Evolutionary conservation across 23 red algal genomes (phyloP).

Genomic region (Gracilaria domingensis): DNA sequence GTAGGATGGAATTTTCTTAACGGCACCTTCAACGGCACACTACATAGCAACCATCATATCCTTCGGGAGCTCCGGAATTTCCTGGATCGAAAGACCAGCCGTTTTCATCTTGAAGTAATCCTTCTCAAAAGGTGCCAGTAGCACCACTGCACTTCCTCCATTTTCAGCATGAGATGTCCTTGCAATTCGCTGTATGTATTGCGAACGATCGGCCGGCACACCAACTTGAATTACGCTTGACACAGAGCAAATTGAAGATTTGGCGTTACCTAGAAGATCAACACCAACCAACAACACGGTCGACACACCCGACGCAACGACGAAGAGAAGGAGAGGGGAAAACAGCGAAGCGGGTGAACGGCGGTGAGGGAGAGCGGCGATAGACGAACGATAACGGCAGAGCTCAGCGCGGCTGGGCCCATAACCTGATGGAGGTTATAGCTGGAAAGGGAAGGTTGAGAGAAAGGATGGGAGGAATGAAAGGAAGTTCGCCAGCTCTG

Average conservation of each 20-base stretch:
- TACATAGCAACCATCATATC: constrained; percentile 33
- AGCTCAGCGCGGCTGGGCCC: no score
- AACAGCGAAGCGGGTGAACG: no score
- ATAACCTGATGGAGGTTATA: no score
- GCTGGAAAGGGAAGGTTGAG: no score
- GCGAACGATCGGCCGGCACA: constrained; percentile 62
- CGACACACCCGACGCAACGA: no score
- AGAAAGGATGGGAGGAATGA: no score
- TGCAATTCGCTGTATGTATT: constrained; percentile 87
- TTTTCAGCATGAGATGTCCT: constrained; percentile 79
- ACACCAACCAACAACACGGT: no score
- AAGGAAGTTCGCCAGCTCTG: no score
- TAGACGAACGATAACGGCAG: no score
- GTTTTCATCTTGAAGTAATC: constrained; percentile 50
- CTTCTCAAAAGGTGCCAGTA: constrained; percentile 79
- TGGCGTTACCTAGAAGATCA: neutral
- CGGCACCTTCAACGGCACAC: neutral
- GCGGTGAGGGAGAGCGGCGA: no score
- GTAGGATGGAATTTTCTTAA: constrained; percentile 25
- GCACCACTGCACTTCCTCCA: constrained; percentile 77
- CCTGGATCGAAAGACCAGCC: constrained; percentile 39
- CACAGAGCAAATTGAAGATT: constrained; percentile 20
- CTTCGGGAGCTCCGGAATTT: constrained; percentile 37
- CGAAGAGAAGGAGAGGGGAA: no score
- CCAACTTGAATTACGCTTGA: constrained; percentile 83